phyloP scores from a whole-genome alignment of 371 early-diverging fungal species.

The Apophysomyces variabilis region DNA sequence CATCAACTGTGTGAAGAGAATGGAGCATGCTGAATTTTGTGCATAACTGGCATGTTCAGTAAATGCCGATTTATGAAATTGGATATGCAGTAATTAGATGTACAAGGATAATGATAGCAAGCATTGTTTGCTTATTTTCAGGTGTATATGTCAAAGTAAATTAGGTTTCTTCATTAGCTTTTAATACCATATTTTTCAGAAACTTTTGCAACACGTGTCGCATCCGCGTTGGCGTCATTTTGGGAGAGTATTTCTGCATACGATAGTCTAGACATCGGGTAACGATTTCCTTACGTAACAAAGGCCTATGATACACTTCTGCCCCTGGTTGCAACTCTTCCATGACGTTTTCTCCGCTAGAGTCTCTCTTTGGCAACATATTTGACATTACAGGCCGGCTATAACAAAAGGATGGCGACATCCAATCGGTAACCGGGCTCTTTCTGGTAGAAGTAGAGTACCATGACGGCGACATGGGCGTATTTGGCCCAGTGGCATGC shows the following conservation, averaged over 20 bases:
- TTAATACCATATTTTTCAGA: constrained; percentile 52
- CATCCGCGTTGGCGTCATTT: constrained; percentile 52
- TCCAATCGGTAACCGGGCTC: constrained; percentile 51
- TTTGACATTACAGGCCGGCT: constrained; percentile 50
- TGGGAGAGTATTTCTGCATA: constrained; percentile 47
- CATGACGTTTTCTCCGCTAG: constrained; percentile 7
- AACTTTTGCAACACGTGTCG: constrained; percentile 52
- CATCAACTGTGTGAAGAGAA: too few species aligned
- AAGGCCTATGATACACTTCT: constrained; percentile 24
- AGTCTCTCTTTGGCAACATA: constrained; percentile 32
- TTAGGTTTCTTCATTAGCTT: constrained; percentile 43
- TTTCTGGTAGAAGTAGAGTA: constrained; percentile 55
- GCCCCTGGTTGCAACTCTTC: constrained; percentile 15
- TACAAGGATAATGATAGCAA: neutral
- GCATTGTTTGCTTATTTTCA: neutral
- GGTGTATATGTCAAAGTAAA: neutral
- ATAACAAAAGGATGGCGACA: constrained; percentile 57
- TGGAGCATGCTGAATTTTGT: too few species aligned
- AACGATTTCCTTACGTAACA: constrained; percentile 46
- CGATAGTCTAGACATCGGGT: constrained; percentile 52
- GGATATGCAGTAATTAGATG: too few species aligned
- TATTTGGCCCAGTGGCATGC: constrained; percentile 46
- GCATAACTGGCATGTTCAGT: too few species aligned
- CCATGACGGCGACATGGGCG: constrained; percentile 56
- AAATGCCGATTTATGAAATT: too few species aligned